phyloP scores from a whole-genome alignment of 148 eudicot species.

The Vaccinium myrtillus region DNA sequence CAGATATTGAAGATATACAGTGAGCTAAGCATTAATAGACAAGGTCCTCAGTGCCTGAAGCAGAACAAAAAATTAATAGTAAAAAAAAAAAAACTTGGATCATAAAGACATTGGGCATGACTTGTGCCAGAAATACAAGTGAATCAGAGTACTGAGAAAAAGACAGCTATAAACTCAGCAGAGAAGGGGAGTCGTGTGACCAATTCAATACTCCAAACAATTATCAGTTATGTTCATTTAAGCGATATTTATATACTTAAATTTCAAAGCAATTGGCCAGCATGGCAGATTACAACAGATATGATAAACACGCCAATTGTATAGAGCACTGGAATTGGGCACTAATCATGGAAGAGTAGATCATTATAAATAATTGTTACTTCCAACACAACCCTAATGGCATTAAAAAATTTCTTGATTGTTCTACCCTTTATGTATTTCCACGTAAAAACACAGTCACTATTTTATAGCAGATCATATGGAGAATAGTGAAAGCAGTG shows the following conservation, averaged over 20 bases:
- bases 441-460: neutral
- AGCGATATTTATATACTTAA: neutral
- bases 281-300: neutral
- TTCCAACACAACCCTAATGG: neutral
- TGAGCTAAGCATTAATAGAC: neutral
- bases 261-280: neutral
- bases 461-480: neutral
- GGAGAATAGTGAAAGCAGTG: neutral
- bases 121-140: neutral
- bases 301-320: neutral
- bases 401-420: neutral
- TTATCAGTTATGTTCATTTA: neutral
- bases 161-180: neutral
- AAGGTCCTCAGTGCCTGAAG: constrained; percentile 1
- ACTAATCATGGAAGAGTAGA: neutral
- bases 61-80: neutral
- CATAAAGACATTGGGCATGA: neutral
- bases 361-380: neutral
- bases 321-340: neutral
- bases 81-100: neutral
- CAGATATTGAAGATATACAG: neutral
- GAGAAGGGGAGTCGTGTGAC: neutral
- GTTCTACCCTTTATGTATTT: neutral
- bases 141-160: neutral
- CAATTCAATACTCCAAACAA: neutral